These are phyloP conservation scores for Saposhnikovia divaricata DNA, from an alignment of 129 eudicot genomes.

Conservation along the genomic window DNA sequence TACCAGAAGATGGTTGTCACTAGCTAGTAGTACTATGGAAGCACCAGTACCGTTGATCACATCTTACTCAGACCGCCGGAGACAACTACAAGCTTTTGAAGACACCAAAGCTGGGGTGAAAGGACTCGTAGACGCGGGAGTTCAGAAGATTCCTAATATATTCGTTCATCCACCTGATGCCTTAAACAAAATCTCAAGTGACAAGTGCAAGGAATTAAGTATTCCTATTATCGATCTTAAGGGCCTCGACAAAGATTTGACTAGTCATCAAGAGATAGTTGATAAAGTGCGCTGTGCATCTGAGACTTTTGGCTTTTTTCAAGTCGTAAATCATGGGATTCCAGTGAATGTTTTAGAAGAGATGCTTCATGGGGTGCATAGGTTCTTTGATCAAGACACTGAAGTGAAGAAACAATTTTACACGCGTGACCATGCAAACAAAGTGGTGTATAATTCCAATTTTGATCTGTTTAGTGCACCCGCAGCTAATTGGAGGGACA, in stretches of 20 bases:
- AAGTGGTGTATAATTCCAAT: conserved; percentile 11
- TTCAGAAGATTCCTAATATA: conserved; percentile 13
- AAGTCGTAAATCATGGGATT: conserved; percentile 34
- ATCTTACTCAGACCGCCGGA: background rate
- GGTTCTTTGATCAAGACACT: conserved; percentile 19
- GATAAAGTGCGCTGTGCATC: conserved; percentile 14
- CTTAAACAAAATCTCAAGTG: background rate
- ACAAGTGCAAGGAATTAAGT: background rate
- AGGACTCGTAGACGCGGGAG: conserved; percentile 1
- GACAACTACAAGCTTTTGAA: conserved; percentile 1
- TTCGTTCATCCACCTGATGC: conserved; percentile 8
- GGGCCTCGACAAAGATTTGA: background rate
- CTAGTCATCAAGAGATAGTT: conserved; percentile 7
- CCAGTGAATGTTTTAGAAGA: conserved; percentile 23
- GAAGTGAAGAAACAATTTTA: conserved; percentile 16
- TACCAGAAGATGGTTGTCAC: background rate
- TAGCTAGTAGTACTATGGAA: background rate
- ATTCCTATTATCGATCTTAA: conserved; percentile 29
- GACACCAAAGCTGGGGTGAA: conserved; percentile 15
- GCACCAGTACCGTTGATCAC: background rate
- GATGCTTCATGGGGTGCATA: conserved; percentile 17
- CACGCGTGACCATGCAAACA: conserved; percentile 9
- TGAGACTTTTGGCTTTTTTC: conserved; percentile 31
- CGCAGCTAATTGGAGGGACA: conserved; percentile 24
- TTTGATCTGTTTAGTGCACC: conserved; percentile 14